phyloP scores from a whole-genome alignment of 2,329 filamentous ascomycete species.

The Triangularia setosa region DNA sequence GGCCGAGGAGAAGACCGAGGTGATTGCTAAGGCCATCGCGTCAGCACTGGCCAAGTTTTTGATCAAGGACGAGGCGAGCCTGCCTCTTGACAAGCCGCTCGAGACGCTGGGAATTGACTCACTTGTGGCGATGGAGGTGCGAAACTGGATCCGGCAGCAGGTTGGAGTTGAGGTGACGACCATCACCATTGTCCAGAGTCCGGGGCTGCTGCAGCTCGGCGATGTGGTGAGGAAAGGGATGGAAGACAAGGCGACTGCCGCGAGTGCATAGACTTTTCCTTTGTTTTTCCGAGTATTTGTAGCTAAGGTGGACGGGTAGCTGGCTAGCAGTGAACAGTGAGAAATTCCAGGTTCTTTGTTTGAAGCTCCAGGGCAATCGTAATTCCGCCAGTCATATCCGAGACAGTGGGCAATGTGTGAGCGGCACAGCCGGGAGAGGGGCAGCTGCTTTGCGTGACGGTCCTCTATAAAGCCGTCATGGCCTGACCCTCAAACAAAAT shows the following conservation, averaged over 20 bases:
- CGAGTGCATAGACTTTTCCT: no score
- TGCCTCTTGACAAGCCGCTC: neutral
- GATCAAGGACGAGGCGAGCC: neutral
- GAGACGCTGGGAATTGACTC: neutral
- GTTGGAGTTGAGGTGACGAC: neutral
- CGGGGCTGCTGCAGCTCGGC: neutral
- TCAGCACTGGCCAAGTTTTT: neutral
- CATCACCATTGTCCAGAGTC: neutral
- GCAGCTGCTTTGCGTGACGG: no score
- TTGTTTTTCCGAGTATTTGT: no score
- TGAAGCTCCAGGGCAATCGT: no score
- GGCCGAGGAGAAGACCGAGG: neutral
- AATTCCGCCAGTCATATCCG: no score
- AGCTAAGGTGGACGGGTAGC: no score
- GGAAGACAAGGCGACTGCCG: no score
- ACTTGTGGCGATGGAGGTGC: neutral
- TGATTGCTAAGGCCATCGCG: neutral
- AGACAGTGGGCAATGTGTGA: no score
- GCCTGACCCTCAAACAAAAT: neutral
- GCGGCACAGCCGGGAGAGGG: no score
- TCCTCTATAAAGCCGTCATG: no score
- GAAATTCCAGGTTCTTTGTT: no score
- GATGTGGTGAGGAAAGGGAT: neutral
- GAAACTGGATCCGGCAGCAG: neutral
- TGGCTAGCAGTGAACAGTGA: no score